Evolutionary conservation across 2,329 filamentous ascomycete species (phyloP), one percentile per base, ranked within the genome.

Genomic region (Arachnomyces sp.): DNA sequence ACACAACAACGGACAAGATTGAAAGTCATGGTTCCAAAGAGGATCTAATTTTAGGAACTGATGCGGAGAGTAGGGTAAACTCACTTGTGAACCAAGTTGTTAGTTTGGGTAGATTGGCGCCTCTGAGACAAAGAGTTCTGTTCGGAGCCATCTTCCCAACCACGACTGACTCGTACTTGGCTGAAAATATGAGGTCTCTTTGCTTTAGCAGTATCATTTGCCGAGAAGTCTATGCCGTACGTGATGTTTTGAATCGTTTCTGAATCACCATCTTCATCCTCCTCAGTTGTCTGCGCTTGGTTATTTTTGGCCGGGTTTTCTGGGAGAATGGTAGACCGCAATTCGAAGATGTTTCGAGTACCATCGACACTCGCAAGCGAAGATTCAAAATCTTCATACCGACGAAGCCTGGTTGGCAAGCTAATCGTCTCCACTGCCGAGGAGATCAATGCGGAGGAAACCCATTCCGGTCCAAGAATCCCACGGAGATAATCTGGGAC

Each of bases 361-460:
- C 86, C 86, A 42, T 83, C 59, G 3, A 60, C 60, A 8, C 71
- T 61, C 21, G 72, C 73, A 21, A 95, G 64, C 3, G 62, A 60
- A 5, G 61, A 45, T 40, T 63, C 62, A 28, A 63, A 58, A 44
- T 62, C 57, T 36, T 56, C 52, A 38, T 62, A 57, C 2, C 53
- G 55, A 16, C 62, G 56, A 36, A 65, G 52, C 16, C 90, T 76
- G 1, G 86, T 82, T 5, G 86, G 84, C 11, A 96, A 65, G 1
- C 83, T 86, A 28, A 83, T 77, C 16, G 79, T 86, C 60, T 96
- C 92, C 9, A 95, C 59, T 1, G 84, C 85, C 1, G 84, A 73
- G 11, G 80, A 77, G 45, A 94, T 73, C 11, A 95, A 65, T 2
- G 84, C 89, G 9, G 86, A 82, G 3, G 77, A 77, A 52, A 93